Conservation (phyloP, 2,329 filamentous ascomycete species). For the Claviceps maximensis region DNA sequence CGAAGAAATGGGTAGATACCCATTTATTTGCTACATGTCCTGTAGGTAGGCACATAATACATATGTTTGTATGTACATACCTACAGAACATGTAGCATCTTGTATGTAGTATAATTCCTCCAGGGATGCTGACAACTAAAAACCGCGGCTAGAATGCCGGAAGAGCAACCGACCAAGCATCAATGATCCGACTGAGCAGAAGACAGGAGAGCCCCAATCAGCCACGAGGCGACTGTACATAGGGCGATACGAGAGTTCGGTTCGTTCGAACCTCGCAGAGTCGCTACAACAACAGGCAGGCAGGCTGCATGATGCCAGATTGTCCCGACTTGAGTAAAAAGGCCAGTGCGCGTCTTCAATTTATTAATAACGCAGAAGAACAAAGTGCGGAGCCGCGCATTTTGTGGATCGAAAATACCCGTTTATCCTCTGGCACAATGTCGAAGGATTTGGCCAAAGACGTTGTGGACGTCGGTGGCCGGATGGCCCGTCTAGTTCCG, state of each 20-base stretch:
- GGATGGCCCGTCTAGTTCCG: constrained; percentile 4
- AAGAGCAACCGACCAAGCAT: not conserved
- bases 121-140: too few species aligned
- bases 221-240: not conserved
- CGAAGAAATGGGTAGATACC: too few species aligned
- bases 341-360: not conserved
- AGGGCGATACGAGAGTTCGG: not conserved
- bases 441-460: not conserved
- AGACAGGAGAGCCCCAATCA: not conserved
- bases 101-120: too few species aligned
- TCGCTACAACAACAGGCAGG: not conserved
- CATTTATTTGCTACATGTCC: too few species aligned
- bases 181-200: not conserved
- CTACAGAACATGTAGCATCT: too few species aligned
- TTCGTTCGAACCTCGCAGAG: not conserved
- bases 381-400: not conserved
- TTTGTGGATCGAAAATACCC: not conserved
- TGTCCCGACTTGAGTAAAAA: not conserved
- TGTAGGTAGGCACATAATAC: too few species aligned
- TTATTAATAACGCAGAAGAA: not conserved
- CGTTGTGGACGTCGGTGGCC: constrained; percentile 1
- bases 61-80: too few species aligned
- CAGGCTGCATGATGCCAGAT: not conserved
- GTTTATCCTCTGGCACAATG: not conserved
- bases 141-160: too few species aligned